A percentile compares a stretch with the other conserved stretches of the same genome.
Conservation (phyloP, 768 basidiomycete species). For the Pleurotus salmoneostramineus region DNA sequence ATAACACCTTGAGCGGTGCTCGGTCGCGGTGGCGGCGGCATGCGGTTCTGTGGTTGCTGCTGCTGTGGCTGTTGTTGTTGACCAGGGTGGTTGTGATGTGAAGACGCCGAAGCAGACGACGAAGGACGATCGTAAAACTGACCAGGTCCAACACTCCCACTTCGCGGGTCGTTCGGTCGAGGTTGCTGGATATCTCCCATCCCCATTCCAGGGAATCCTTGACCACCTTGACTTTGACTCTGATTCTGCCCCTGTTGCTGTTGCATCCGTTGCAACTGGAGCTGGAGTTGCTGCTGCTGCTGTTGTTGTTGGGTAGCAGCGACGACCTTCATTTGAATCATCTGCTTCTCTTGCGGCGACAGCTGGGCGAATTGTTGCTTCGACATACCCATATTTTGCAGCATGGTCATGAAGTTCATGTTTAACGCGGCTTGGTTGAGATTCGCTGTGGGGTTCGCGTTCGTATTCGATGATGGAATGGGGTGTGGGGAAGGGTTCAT, state of each 20-base stretch:
- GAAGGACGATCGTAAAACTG: constrained; percentile 8
- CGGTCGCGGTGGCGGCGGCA: constrained; percentile 8
- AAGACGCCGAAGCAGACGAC: constrained; percentile 2
- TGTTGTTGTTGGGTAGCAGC: constrained; percentile 12
- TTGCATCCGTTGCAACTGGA: constrained; percentile 9
- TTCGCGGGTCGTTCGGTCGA: background rate
- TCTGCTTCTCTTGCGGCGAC: constrained; percentile 9
- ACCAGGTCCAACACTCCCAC: background rate
- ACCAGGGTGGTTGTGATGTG: constrained; percentile 2
- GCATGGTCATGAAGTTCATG: background rate
- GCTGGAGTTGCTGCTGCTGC: constrained; percentile 10
- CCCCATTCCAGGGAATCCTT: background rate
- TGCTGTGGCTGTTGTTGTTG: background rate
- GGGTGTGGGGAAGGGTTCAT: background rate
- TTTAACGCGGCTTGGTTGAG: background rate
- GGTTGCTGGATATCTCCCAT: constrained; percentile 1
- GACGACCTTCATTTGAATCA: constrained; percentile 9
- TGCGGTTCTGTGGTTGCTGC: background rate
- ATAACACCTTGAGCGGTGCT: constrained; percentile 8
- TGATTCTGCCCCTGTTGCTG: constrained; percentile 7
- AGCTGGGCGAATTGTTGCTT: constrained; percentile 9
- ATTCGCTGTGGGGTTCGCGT: background rate
- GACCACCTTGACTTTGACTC: background rate
- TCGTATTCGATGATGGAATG: background rate
- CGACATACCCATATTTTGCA: constrained; percentile 3